Percentiles rank a stretch among this genome's conserved stretches.
These are phyloP conservation scores for Nymphaea colorata DNA, from an alignment of 164 flowering plant species.

Conservation along the genomic window DNA sequence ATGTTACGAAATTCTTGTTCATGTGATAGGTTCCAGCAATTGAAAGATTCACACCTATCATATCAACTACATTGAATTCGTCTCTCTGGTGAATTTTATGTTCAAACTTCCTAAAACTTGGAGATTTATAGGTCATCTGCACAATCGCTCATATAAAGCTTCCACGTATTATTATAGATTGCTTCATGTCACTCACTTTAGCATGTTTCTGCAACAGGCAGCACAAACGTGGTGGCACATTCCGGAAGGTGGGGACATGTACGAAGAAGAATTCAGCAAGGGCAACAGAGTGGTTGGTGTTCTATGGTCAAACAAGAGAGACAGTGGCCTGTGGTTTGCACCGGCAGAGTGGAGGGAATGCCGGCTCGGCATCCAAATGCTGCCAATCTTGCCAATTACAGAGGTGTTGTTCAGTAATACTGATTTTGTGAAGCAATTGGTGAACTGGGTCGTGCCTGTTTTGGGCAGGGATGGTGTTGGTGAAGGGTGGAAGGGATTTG, in stretches of 20 bases:
- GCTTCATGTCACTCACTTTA: too few relatives aligned
- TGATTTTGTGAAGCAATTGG: slow-evolving; percentile 43
- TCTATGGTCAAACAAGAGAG: slow-evolving; percentile 79
- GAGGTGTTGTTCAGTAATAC: slow-evolving; percentile 59
- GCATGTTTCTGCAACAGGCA: slow-evolving; percentile 15
- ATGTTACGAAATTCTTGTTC: too few relatives aligned
- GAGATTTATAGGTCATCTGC: too few relatives aligned
- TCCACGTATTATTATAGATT: too few relatives aligned
- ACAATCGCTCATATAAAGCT: too few relatives aligned
- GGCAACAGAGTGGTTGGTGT: slow-evolving; percentile 76
- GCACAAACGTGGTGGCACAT: slow-evolving; percentile 91
- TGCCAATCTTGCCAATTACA: slow-evolving; percentile 69
- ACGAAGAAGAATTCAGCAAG: slow-evolving; percentile 44
- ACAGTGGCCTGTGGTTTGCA: slow-evolving; percentile 85
- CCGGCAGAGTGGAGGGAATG: slow-evolving; percentile 82
- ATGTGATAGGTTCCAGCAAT: too few relatives aligned
- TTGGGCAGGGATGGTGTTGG: slow-evolving; percentile 61
- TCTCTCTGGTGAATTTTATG: too few relatives aligned
- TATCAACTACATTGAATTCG: too few relatives aligned
- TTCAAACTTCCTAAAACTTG: too few relatives aligned
- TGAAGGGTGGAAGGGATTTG: slow-evolving; percentile 93
- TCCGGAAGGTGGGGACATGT: slow-evolving; percentile 38
- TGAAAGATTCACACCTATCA: too few relatives aligned
- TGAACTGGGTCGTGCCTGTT: slow-evolving; percentile 65
- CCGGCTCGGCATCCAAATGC: slow-evolving; percentile 71